Percentiles rank a stretch among this genome's conserved stretches.
Evolutionary conservation across 225 moss, liverwort and hornwort species (phyloP).

Genomic region (Asterella californica): DNA sequence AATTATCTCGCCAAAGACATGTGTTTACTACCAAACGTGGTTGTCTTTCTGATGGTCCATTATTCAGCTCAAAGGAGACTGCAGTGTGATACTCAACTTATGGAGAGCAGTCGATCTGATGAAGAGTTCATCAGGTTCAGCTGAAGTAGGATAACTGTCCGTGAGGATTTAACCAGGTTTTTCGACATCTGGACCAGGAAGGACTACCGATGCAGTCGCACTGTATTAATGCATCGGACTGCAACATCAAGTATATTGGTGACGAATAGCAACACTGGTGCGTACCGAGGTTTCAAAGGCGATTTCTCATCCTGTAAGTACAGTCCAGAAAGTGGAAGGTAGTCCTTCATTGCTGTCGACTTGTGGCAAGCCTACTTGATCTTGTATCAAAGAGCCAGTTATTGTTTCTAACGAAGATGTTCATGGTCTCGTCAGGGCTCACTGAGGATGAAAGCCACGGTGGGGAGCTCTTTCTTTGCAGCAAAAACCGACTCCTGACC

Average conservation of each 20-base stretch:
- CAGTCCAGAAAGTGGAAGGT: neutral
- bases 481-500: neutral
- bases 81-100: neutral
- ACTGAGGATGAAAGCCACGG: neutral
- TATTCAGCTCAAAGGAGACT: neutral
- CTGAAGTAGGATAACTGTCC: neutral
- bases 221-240: neutral
- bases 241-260: no score
- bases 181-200: neutral
- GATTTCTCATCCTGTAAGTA: neutral
- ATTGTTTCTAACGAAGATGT: neutral
- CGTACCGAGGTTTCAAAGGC: no score
- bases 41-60: constrained; percentile 52
- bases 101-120: neutral
- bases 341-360: neutral
- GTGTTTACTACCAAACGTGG: constrained; percentile 83
- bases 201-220: neutral
- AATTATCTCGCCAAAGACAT: constrained; percentile 83
- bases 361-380: neutral
- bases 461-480: neutral
- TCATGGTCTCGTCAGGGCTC: neutral
- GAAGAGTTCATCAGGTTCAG: neutral
- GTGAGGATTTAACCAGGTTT: neutral
- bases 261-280: no score
- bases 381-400: neutral